phyloP scores from a whole-genome alignment of 106 monocot species.

The Phalaenopsis aphrodite region DNA sequence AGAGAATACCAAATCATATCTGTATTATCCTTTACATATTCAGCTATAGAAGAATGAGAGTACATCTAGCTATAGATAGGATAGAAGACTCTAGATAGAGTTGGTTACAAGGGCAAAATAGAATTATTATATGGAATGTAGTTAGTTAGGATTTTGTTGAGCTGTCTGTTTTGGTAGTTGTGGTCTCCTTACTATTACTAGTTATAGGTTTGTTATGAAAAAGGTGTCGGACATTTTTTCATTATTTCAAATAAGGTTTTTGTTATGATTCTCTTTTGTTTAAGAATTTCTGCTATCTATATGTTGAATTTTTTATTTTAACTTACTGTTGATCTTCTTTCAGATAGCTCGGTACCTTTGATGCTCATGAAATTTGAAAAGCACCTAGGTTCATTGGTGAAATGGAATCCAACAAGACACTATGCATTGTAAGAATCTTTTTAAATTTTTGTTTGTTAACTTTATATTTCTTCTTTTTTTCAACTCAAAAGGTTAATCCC shows the following conservation, averaged over 20 bases:
- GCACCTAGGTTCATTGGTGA: background rate
- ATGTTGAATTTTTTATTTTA: background rate
- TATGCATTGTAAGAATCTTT: background rate
- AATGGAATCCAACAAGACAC: background rate
- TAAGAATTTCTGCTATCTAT: background rate
- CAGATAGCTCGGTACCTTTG: background rate
- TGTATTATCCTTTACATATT: too few species aligned
- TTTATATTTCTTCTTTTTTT: background rate
- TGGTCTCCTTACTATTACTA: too few species aligned
- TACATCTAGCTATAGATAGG: too few species aligned
- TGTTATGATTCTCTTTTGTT: background rate
- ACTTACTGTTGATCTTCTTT: background rate
- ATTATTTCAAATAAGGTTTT: background rate
- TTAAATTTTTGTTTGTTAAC: background rate
- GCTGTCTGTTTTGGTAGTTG: too few species aligned
- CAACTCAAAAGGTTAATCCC: too few species aligned
- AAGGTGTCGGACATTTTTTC: background rate
- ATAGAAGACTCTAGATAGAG: too few species aligned
- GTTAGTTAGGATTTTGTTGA: too few species aligned
- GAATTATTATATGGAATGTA: too few species aligned
- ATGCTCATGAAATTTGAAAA: background rate
- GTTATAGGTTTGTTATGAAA: too few species aligned
- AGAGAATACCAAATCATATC: too few species aligned
- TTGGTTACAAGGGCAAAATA: too few species aligned
- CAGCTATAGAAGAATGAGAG: too few species aligned